A percentile compares a stretch with the other conserved stretches of the same genome.
Conservation (phyloP, 2,329 filamentous ascomycete species). For the Cladophialophora immunda region DNA sequence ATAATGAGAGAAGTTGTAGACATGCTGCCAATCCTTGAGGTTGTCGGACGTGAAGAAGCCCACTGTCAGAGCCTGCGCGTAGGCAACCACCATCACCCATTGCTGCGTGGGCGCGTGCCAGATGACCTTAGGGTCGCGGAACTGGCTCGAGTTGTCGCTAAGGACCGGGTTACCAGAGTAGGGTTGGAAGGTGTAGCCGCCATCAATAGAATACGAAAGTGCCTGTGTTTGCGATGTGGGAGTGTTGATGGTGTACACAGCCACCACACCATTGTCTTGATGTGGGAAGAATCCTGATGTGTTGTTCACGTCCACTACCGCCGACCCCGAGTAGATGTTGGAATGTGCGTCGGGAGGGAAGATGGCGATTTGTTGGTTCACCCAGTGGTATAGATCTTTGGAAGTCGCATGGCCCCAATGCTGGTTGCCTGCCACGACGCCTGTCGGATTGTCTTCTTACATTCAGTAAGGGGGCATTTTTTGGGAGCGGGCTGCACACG, state of each 20-base stretch:
- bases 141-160: conserved; percentile 62
- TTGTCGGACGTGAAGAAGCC: conserved; percentile 70
- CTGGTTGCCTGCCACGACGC: conserved; percentile 63
- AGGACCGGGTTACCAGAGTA: conserved; percentile 70
- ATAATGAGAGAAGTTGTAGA: conserved; percentile 65
- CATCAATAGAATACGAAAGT: conserved; percentile 69
- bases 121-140: conserved; percentile 72
- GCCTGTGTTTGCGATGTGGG: conserved; percentile 61
- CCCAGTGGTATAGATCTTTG: conserved; percentile 69
- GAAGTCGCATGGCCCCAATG: conserved; percentile 75
- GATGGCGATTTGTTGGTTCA: conserved; percentile 70
- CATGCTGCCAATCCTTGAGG: conserved; percentile 66
- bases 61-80: conserved; percentile 63
- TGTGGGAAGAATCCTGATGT: conserved; percentile 71
- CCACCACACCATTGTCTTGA: conserved; percentile 69
- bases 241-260: conserved; percentile 62
- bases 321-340: conserved; percentile 64
- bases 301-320: conserved; percentile 69
- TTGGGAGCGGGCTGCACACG: neutral
- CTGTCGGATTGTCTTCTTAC: conserved; percentile 53
- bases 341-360: conserved; percentile 57
- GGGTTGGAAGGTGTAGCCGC: conserved; percentile 68
- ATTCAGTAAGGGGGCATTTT: neutral
- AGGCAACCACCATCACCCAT: conserved; percentile 68
- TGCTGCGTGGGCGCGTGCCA: conserved; percentile 60